Evolutionary conservation across 495 filamentous ascomycete species (phyloP), one percentile per base, ranked within the genome.

Genomic region (Hypoxylon crocopeplum): DNA sequence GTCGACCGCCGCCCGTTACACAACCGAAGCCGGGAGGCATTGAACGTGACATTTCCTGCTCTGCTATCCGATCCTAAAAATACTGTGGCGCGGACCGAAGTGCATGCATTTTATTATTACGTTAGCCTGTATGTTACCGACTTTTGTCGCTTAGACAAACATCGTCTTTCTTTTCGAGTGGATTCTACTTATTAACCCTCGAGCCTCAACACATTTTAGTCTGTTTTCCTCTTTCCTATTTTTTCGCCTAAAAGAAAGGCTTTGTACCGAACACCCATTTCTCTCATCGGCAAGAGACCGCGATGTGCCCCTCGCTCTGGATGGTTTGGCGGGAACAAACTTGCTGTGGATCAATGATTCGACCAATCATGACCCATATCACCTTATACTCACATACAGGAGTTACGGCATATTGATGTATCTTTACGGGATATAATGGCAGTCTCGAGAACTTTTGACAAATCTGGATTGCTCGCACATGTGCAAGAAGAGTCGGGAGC

Each of bases 11-110:
- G 25, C 25, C 20, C 33, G 55, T 59, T 38, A 25, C 49, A 59
- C 61, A 48, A 39, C 55, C 49, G 49, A 49, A 55, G 60, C 54
- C 54, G 49, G 38, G 54, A 49, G 30, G 21, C 30, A 64, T 50
- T 50, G 32, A 33, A 45, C 48, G 50, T 54, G 41, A 16, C 6
- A 7, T 6, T 36, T 33, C 20, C 29, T 42, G 7, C 30, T 39
- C 16, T 42, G 21, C 13, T 49, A 39, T 41, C 22, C 44, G n/a
- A 42, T 30, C 40, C 40, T 17, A 42, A 17, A 56, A 17, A 27
- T 41, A 50, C 20, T 1, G 51, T 30, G 41, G 34, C 27, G 19
- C 47, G 50, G 49, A 30, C 49, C 42, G 56, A n/a, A 17, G n/a
- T n/a, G n/a, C n/a, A n/a, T n/a, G n/a, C n/a, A n/a, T n/a, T n/a